Evolutionary conservation across 2,329 filamentous ascomycete genomes (phyloP).

Genomic region (Calonectria hawksworthii): DNA sequence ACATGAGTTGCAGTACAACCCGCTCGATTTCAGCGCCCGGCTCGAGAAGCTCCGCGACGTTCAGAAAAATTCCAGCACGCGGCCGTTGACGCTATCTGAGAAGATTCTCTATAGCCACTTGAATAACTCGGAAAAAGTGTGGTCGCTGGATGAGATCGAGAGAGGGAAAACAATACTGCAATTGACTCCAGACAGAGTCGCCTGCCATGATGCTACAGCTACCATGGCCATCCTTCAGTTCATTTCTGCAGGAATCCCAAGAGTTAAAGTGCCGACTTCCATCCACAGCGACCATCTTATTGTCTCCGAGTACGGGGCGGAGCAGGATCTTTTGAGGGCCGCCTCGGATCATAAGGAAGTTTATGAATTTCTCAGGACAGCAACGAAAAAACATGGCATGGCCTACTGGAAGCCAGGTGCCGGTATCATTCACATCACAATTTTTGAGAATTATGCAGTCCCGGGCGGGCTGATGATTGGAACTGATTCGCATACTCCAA

Average conservation of each 20-base stretch:
- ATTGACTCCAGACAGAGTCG: slow-evolving; percentile 55
- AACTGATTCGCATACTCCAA: slow-evolving; percentile 55
- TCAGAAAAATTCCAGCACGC: slow-evolving; percentile 29
- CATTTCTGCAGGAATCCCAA: slow-evolving; percentile 56
- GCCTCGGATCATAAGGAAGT: slow-evolving; percentile 46
- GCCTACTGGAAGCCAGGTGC: slow-evolving; percentile 55
- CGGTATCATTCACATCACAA: slow-evolving; percentile 55
- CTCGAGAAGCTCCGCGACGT: slow-evolving; percentile 34
- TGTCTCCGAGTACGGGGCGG: slow-evolving; percentile 35
- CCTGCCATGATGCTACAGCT: slow-evolving; percentile 58
- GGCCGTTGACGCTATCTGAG: slow-evolving; percentile 53
- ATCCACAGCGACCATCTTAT: slow-evolving; percentile 58
- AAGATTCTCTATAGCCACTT: slow-evolving; percentile 56
- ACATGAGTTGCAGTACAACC: slow-evolving; percentile 27
- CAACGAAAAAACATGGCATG: slow-evolving; percentile 61
- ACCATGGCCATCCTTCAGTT: slow-evolving; percentile 59
- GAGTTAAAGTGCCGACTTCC: slow-evolving; percentile 54
- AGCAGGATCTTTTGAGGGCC: slow-evolving; percentile 15
- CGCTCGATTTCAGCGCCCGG: slow-evolving; percentile 34
- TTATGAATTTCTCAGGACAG: slow-evolving; percentile 54
- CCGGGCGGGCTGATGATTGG: slow-evolving; percentile 53
- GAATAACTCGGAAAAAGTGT: slow-evolving; percentile 45
- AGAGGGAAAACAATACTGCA: slow-evolving; percentile 54
- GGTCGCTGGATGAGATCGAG: slow-evolving; percentile 47
- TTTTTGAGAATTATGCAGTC: slow-evolving; percentile 57